Percentiles rank a stretch among this genome's conserved stretches.
These are phyloP conservation scores for Hippophae tibetana DNA, from an alignment of 306 rosid genomes.

Conservation along the genomic window DNA sequence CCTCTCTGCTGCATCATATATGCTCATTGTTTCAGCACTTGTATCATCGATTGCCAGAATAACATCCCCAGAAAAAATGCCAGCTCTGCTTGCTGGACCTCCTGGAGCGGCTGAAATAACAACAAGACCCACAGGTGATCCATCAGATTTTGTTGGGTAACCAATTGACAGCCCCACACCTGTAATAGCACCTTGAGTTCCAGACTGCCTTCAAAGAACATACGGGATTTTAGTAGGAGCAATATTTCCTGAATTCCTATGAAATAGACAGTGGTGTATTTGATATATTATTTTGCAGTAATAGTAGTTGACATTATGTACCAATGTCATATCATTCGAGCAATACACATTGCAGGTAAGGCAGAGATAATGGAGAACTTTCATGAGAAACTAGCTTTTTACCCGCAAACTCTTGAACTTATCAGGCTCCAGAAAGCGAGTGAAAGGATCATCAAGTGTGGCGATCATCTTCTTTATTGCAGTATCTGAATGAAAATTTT, in stretches of 20 bases:
- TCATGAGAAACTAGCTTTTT: slow-evolving; percentile 22
- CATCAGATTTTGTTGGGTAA: slow-evolving; percentile 55
- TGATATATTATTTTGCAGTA: background rate
- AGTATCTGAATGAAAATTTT: slow-evolving; percentile 39
- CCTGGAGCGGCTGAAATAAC: slow-evolving; percentile 83
- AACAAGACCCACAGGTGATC: slow-evolving; percentile 57
- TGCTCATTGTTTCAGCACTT: slow-evolving; percentile 73
- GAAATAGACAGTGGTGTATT: slow-evolving; percentile 7
- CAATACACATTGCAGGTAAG: slow-evolving; percentile 17
- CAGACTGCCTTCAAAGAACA: slow-evolving; percentile 94
- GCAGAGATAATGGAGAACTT: background rate
- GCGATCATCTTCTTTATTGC: slow-evolving; percentile 96
- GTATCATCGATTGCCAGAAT: slow-evolving; percentile 68
- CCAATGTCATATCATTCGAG: slow-evolving; percentile 9
- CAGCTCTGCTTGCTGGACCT: slow-evolving; percentile 91
- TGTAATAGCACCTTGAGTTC: slow-evolving; percentile 86
- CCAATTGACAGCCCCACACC: slow-evolving; percentile 94
- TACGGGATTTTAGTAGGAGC: slow-evolving; percentile 29
- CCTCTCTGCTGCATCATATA: slow-evolving; percentile 91
- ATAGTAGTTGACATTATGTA: background rate
- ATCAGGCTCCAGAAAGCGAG: slow-evolving; percentile 89
- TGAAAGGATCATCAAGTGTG: slow-evolving; percentile 87
- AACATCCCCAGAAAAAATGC: slow-evolving; percentile 74
- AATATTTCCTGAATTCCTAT: slow-evolving; percentile 14
- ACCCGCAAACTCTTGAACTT: slow-evolving; percentile 86